Evolutionary conservation across 306 rosid genomes (phyloP), one percentile per base, ranked within the genome.

Genomic region (Dryas octopetala): DNA sequence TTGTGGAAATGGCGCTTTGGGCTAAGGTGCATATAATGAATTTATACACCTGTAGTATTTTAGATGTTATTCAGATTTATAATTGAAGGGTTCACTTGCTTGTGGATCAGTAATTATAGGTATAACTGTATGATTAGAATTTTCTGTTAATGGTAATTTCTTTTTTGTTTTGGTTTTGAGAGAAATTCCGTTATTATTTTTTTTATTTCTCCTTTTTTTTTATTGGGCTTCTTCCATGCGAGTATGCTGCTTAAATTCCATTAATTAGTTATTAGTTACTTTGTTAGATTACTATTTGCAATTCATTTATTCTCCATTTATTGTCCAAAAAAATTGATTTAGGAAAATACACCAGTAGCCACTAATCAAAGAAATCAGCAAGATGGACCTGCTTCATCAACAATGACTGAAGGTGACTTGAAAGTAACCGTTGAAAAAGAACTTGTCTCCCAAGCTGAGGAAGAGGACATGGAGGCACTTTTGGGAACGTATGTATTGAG

Each of bases 1-100:
- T 95, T 38, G 99, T 95, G 79, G 99, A 95, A 90, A 90, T 95
- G 99, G 99, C 99, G 83, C 96, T 95, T 71, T 92, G 99, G 99
- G 99, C 97, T 59, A 95, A 95, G 99, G 99, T 95, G 74, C 77
- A 46, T 72, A 59, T 76, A 68, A 83, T 76, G 81, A 73, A 74
- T 55, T 76, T 72, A 72, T 81, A 64, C 66, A 79, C 49, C 63
- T 85, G 50, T 55, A 51, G 4, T 64, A 10, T 11, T 54, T 26
- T 23, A 38, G 51, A 10, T 44, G 64, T 0, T 10, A 4, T 0
- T 10, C 8, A 60, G n/a, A 60, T 28, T 62, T 54, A 43, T 54
- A 41, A 10, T 38, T 70, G 64, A 62, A 70, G 74, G 11, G 52
- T 70, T 55, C 54, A 57, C 66, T 44, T 57, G 23, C 66, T 44